Conservation (phyloP, 768 basidiomycete species). For the Termitomyces eurrhizus region DNA sequence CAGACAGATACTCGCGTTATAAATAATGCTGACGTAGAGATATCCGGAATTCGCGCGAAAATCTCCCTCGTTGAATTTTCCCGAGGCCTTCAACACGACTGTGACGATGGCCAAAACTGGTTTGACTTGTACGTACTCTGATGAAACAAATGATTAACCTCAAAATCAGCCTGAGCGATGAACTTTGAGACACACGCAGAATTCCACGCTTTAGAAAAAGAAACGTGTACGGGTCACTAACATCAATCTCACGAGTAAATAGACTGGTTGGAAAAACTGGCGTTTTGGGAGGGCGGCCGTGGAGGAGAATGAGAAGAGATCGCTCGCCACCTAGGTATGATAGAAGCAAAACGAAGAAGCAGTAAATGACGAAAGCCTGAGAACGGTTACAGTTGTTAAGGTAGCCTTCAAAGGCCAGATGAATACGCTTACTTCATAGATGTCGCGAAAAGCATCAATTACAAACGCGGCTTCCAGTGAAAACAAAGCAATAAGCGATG, state of each 20-base stretch:
- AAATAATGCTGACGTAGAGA: conserved; percentile 84
- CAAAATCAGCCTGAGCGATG: conserved; percentile 24
- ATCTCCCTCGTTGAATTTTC: conserved; percentile 88
- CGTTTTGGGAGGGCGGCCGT: conserved; percentile 84
- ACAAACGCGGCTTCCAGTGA: conserved; percentile 94
- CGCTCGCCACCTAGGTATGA: conserved; percentile 91
- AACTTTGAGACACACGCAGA: conserved; percentile 53
- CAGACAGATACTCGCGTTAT: conserved; percentile 78
- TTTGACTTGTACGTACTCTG: conserved; percentile 98
- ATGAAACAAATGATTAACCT: conserved; percentile 43
- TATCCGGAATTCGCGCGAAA: conserved; percentile 86
- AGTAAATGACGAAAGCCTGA: conserved; percentile 92
- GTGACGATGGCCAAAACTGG: conserved; percentile 84
- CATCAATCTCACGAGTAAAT: conserved; percentile 85
- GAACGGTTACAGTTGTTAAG: neutral
- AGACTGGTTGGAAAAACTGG: conserved; percentile 84
- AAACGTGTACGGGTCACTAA: conserved; percentile 93
- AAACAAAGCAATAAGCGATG: conserved; percentile 90
- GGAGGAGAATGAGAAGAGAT: conserved; percentile 85
- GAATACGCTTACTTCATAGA: conserved; percentile 76
- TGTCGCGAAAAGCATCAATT: conserved; percentile 90
- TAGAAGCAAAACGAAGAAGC: conserved; percentile 80
- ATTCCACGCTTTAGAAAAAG: conserved; percentile 94
- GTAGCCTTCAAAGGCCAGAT: no score
- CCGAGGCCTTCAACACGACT: conserved; percentile 78